Evolutionary conservation across 2,329 filamentous ascomycete genomes (phyloP).

Genomic region (Aureobasidium sp.): DNA sequence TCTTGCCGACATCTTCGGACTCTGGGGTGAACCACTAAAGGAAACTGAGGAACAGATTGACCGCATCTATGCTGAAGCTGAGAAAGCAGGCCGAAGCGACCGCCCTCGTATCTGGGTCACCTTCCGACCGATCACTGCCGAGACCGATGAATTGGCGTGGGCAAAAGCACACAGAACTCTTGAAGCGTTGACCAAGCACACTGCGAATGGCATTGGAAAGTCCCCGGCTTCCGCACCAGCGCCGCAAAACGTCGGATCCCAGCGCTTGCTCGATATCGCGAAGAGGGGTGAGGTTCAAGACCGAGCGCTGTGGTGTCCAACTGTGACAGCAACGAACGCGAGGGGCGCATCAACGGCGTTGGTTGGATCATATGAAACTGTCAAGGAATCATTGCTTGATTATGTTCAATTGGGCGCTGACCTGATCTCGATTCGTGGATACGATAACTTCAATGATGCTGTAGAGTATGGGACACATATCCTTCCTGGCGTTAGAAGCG

Average conservation of each 20-base stretch:
- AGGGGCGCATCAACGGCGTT: slow-evolving; percentile 66
- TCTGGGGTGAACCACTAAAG: slow-evolving; percentile 71
- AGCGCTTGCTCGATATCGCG: slow-evolving; percentile 65
- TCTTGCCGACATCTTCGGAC: slow-evolving; percentile 68
- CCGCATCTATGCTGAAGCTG: slow-evolving; percentile 64
- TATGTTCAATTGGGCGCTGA: slow-evolving; percentile 64
- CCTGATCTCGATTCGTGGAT: slow-evolving; percentile 67
- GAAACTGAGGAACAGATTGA: slow-evolving; percentile 71
- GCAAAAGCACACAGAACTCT: slow-evolving; percentile 64
- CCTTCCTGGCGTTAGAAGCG: slow-evolving; percentile 55
- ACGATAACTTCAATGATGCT: slow-evolving; percentile 67
- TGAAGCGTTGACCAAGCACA: slow-evolving; percentile 54
- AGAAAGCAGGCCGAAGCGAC: slow-evolving; percentile 62
- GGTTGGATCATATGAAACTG: slow-evolving; percentile 60
- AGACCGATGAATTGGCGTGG: slow-evolving; percentile 70
- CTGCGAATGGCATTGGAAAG: slow-evolving; percentile 29
- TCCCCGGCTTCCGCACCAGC: slow-evolving; percentile 31
- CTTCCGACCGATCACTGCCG: slow-evolving; percentile 67
- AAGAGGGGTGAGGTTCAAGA: slow-evolving; percentile 64
- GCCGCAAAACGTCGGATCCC: slow-evolving; percentile 67
- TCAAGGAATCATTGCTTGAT: slow-evolving; percentile 61
- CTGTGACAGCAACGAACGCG: slow-evolving; percentile 67
- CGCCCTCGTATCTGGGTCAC: slow-evolving; percentile 70
- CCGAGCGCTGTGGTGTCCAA: slow-evolving; percentile 69
- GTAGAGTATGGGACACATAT: slow-evolving; percentile 66